Evolutionary conservation across 139 green algal species (phyloP).

Genomic region (Limnomonas spitsbergensis): DNA sequence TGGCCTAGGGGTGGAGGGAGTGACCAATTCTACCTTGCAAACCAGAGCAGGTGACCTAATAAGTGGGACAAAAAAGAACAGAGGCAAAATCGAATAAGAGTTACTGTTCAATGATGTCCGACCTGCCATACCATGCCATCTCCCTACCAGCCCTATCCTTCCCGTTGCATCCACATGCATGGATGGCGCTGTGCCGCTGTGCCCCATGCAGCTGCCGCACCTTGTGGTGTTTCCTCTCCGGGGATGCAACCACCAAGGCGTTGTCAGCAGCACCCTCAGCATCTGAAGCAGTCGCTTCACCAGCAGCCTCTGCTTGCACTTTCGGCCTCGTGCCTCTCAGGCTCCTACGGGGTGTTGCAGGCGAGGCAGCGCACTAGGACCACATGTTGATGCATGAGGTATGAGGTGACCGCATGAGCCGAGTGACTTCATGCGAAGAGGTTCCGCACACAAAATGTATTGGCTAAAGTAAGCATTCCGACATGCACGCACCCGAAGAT

Average conservation of each 20-base stretch:
- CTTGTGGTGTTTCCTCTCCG: constrained; percentile 38
- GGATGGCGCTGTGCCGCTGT: no score
- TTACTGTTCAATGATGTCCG: no score
- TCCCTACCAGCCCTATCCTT: no score
- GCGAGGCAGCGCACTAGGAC: not conserved
- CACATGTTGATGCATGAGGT: not conserved
- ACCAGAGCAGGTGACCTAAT: no score
- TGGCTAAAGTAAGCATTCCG: no score
- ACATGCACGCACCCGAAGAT: constrained; percentile 22
- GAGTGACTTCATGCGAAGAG: no score
- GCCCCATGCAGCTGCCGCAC: no score
- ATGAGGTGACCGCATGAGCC: not conserved
- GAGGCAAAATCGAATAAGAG: no score
- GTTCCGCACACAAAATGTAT: no score
- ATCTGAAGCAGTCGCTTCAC: not conserved
- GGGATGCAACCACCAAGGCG: constrained; percentile 28
- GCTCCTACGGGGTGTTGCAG: not conserved
- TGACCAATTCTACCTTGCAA: not conserved
- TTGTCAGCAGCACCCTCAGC: constrained; percentile 10
- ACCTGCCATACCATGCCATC: no score
- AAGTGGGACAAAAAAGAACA: no score
- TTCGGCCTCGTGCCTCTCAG: not conserved
- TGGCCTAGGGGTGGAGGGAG: not conserved
- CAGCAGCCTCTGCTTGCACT: not conserved
- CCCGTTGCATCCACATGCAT: no score